Evolutionary conservation across 192 early-diverging fungal species (phyloP).

Genomic region (Coemansia sp.): DNA sequence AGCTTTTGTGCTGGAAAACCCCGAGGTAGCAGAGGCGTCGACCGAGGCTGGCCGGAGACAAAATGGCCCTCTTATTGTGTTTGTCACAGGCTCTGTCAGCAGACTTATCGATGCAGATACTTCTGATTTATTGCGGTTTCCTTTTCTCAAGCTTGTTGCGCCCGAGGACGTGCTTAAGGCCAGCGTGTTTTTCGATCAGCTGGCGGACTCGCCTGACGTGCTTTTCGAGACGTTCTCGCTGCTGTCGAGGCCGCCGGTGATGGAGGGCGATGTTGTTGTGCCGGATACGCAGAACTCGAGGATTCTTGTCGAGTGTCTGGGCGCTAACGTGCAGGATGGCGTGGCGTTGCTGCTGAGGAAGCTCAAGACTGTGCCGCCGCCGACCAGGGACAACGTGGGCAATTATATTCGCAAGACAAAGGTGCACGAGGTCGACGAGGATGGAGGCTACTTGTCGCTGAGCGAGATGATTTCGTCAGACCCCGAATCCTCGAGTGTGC

Average conservation of each 20-base stretch:
- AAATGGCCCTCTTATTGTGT: conserved; percentile 35
- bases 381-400: conserved; percentile 29
- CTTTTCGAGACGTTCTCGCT: conserved; percentile 42
- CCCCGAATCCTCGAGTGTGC: conserved; percentile 33
- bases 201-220: conserved; percentile 30
- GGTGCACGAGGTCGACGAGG: conserved; percentile 25
- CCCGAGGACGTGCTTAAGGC: conserved; percentile 43
- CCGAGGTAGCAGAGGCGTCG: conserved; percentile 14
- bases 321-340: conserved; percentile 47
- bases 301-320: conserved; percentile 42
- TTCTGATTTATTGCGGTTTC: conserved; percentile 34
- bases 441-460: conserved; percentile 42
- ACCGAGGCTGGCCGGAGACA: conserved; percentile 15
- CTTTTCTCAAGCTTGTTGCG: conserved; percentile 46
- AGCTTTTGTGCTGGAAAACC: conserved; percentile 45
- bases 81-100: conserved; percentile 40
- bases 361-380: conserved; percentile 17
- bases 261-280: conserved; percentile 40
- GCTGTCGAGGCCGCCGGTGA: conserved; percentile 35
- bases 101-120: conserved; percentile 41
- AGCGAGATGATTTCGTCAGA: conserved; percentile 39
- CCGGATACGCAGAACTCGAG: conserved; percentile 30
- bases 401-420: conserved; percentile 17
- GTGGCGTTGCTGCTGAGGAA: conserved; percentile 37
- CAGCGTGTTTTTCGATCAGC: conserved; percentile 38